Evolutionary conservation across 23 red algal species (phyloP).

Genomic region (Gracilaria caudata): DNA sequence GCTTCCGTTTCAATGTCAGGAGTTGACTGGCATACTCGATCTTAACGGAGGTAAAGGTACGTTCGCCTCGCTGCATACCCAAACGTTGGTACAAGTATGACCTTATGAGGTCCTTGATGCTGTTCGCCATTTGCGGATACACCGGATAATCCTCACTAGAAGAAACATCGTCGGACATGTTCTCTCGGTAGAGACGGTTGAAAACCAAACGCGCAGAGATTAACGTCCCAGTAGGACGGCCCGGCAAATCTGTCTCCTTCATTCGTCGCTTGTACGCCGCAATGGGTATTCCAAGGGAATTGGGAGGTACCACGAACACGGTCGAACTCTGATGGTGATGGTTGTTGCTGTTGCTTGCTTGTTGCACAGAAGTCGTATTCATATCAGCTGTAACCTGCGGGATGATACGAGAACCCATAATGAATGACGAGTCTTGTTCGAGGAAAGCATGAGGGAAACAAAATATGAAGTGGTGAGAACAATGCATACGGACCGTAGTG

Average conservation of each 20-base stretch:
- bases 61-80: background rate
- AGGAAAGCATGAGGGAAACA: background rate
- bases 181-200: constrained; percentile 4
- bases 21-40: background rate
- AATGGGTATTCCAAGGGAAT: background rate
- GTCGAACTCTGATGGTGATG: background rate
- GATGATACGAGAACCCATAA: too few species aligned
- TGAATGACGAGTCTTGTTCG: too few species aligned
- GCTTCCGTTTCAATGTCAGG: background rate
- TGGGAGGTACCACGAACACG: background rate
- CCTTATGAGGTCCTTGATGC: background rate
- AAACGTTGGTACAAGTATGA: background rate
- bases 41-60: background rate
- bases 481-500: background rate
- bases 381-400: too few species aligned
- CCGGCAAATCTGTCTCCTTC: background rate
- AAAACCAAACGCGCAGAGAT: background rate
- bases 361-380: too few species aligned
- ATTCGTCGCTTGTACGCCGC: constrained; percentile 1
- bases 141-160: background rate
- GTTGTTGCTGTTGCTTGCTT: background rate
- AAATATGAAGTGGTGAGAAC: background rate
- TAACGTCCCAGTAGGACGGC: background rate
- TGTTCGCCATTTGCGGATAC: background rate
- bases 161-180: background rate